phyloP scores from a whole-genome alignment of 2,329 filamentous ascomycete species.

The Trichoderma sp. region DNA sequence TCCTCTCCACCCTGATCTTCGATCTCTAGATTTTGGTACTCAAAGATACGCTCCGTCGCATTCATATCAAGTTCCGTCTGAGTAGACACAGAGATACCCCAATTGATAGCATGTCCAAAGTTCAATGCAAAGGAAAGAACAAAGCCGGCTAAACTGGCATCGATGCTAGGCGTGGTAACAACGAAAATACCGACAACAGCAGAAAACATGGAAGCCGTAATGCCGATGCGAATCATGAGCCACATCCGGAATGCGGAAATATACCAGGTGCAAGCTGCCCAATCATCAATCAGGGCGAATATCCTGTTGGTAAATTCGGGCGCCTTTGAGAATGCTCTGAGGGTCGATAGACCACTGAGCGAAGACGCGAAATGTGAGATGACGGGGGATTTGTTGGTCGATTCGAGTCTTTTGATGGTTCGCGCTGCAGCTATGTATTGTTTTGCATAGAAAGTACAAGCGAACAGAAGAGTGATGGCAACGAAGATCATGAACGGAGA shows the following conservation, averaged over 20 bases:
- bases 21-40: not conserved
- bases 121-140: constrained; percentile 4
- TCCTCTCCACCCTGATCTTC: not conserved
- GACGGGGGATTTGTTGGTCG: constrained; percentile 11
- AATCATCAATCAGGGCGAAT: constrained; percentile 7
- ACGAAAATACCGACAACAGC: constrained; percentile 2
- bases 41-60: constrained; percentile 3
- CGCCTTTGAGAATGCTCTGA: constrained; percentile 1
- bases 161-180: not conserved
- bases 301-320: not conserved
- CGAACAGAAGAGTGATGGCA: not conserved
- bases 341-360: not conserved
- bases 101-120: constrained; percentile 10
- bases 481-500: constrained; percentile 13
- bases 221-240: constrained; percentile 11
- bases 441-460: not conserved
- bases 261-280: constrained; percentile 11
- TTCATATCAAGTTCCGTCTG: constrained; percentile 13
- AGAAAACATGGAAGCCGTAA: constrained; percentile 11
- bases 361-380: constrained; percentile 9
- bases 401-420: constrained; percentile 8
- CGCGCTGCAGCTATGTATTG: constrained; percentile 11
- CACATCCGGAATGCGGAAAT: not conserved
- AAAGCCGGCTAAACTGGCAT: constrained; percentile 8
- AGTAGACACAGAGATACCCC: constrained; percentile 9